Conservation (phyloP, 1,139 yeast species). For the Magnusiomyces suaveolens region DNA sequence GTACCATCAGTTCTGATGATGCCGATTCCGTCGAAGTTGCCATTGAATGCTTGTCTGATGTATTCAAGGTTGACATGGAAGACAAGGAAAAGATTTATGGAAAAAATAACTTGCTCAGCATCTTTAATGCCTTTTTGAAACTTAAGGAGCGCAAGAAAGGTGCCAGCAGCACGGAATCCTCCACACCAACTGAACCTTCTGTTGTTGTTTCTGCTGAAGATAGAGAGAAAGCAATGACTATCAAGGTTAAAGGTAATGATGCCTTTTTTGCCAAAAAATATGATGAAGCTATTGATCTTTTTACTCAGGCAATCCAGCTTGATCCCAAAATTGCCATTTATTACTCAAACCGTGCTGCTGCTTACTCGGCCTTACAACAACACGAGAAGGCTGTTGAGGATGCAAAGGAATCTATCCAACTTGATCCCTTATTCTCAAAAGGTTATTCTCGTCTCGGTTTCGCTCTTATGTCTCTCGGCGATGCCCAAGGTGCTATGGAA, state of each 20-base stretch:
- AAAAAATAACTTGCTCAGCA: constrained; percentile 31
- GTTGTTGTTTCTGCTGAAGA: constrained; percentile 38
- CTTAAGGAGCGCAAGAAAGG: constrained; percentile 15
- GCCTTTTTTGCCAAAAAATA: constrained; percentile 78
- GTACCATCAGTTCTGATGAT: constrained; percentile 66
- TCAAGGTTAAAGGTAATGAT: constrained; percentile 81
- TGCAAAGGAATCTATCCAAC: constrained; percentile 68
- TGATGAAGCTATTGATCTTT: constrained; percentile 59
- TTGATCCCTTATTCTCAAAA: constrained; percentile 75
- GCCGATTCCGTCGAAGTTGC: constrained; percentile 93
- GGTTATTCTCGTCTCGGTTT: constrained; percentile 93
- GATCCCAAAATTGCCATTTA: constrained; percentile 72
- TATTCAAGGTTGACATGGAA: constrained; percentile 56
- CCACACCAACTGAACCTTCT: constrained; percentile 19
- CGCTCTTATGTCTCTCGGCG: constrained; percentile 84
- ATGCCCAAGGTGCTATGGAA: constrained; percentile 77
- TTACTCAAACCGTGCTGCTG: constrained; percentile 94
- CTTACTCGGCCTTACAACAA: constrained; percentile 68
- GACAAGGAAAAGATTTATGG: constrained; percentile 40
- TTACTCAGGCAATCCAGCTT: constrained; percentile 70
- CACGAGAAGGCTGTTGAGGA: constrained; percentile 74
- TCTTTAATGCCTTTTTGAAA: constrained; percentile 26
- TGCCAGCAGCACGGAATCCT: neutral
- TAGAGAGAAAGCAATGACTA: constrained; percentile 66
- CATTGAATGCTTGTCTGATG: constrained; percentile 82